phyloP scores from a whole-genome alignment of 306 rosid genomes.

The Cicer yamashitae region DNA sequence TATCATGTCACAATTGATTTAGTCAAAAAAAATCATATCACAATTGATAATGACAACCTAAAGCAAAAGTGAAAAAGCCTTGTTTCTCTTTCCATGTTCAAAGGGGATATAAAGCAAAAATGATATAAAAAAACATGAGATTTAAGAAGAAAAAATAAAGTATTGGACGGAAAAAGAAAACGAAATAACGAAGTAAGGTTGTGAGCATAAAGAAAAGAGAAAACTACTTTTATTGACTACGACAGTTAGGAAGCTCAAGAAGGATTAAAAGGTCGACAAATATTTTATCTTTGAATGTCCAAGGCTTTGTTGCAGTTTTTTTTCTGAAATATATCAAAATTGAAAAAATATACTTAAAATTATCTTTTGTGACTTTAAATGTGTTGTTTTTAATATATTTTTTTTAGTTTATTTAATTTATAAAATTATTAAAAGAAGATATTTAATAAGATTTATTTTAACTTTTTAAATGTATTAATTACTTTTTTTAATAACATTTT shows the following conservation, averaged over 20 bases:
- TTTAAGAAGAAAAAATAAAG: constrained; percentile 31
- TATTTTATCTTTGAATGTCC: too few relatives aligned
- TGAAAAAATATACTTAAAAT: too few relatives aligned
- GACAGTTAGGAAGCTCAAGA: constrained; percentile 32
- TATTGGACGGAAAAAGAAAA: constrained; percentile 16
- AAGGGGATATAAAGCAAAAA: constrained; percentile 32
- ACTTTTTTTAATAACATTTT: too few relatives aligned
- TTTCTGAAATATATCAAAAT: too few relatives aligned
- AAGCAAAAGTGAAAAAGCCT: constrained; percentile 38
- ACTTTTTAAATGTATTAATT: too few relatives aligned
- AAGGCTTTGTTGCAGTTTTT: too few relatives aligned
- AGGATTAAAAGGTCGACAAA: background rate
- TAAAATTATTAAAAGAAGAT: too few relatives aligned
- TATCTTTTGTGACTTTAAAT: too few relatives aligned
- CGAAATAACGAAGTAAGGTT: constrained; percentile 32
- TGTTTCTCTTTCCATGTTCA: constrained; percentile 44
- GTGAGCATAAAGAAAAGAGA: background rate
- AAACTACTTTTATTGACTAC: background rate
- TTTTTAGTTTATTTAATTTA: too few relatives aligned
- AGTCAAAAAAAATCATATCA: constrained; percentile 6
- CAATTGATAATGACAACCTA: constrained; percentile 39
- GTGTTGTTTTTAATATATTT: too few relatives aligned
- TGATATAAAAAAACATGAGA: constrained; percentile 34
- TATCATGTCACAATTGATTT: constrained; percentile 32
- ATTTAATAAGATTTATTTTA: too few relatives aligned